These are phyloP conservation scores for Strigomonas galati DNA, from an alignment of 208 protist genomes.

Conservation along the genomic window DNA sequence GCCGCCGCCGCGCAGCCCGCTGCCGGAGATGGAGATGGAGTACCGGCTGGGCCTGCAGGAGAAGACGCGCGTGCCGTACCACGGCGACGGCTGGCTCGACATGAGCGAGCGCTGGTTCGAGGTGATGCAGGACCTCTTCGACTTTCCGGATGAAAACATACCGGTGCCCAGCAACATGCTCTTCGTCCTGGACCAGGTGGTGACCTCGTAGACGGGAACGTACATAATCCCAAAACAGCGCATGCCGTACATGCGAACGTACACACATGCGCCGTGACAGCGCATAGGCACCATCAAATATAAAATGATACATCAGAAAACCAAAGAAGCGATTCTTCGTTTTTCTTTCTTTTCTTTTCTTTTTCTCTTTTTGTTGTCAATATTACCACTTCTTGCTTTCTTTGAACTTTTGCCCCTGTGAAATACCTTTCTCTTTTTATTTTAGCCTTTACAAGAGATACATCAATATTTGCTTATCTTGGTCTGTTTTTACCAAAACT, in stretches of 20 bases:
- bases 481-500: background rate
- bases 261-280: background rate
- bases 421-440: conserved; percentile 13
- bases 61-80: conserved; percentile 65
- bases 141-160: conserved; percentile 62
- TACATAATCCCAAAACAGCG: too few relatives aligned
- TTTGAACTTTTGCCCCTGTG: conserved; percentile 4
- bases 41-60: conserved; percentile 33
- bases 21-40: conserved; percentile 73
- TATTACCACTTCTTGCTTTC: conserved; percentile 9
- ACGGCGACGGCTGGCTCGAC: conserved; percentile 64
- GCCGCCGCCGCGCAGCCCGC: conserved; percentile 68
- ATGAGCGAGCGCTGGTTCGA: conserved; percentile 66
- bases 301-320: conserved; percentile 2
- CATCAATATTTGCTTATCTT: background rate
- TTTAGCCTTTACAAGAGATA: conserved; percentile 5
- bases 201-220: conserved; percentile 19
- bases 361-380: conserved; percentile 6
- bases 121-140: conserved; percentile 58
- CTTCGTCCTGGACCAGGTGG: conserved; percentile 41
- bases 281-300: background rate
- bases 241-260: too few relatives aligned
- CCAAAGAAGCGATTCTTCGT: background rate
- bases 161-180: conserved; percentile 23
- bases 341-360: background rate